Percentiles rank a stretch among this genome's conserved stretches.
Evolutionary conservation across 805 yeast genomes (phyloP).

Genomic region (Teunomyces barrocoloradensis): DNA sequence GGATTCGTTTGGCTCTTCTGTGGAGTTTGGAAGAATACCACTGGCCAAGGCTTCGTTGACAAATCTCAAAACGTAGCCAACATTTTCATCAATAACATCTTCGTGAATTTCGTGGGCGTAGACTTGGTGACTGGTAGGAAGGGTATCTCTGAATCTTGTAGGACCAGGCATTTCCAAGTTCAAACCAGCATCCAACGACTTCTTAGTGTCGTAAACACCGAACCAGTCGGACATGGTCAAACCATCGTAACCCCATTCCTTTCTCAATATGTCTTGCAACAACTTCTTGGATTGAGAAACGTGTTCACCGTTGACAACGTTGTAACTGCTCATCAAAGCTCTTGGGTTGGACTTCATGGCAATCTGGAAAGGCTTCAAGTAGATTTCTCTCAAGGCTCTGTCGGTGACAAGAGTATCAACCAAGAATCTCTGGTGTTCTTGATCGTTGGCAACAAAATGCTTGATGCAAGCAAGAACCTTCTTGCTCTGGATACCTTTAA

Average conservation of each 20-base stretch:
- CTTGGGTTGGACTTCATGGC: constrained; percentile 54
- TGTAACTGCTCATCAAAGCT: constrained; percentile 61
- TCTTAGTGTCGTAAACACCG: constrained; percentile 51
- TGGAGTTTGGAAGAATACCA: constrained; percentile 39
- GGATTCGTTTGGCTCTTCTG: constrained; percentile 40
- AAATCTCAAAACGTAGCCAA: constrained; percentile 44
- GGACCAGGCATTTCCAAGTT: constrained; percentile 72
- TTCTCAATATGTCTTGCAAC: constrained; percentile 45
- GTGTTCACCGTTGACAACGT: constrained; percentile 61
- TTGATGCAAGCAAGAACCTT: constrained; percentile 56
- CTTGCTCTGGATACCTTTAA: constrained; percentile 53
- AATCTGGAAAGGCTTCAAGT: constrained; percentile 60
- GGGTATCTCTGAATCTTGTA: constrained; percentile 43
- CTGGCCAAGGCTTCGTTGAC: constrained; percentile 42
- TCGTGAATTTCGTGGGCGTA: constrained; percentile 37
- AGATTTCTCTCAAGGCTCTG: constrained; percentile 64
- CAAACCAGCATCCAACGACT: constrained; percentile 52
- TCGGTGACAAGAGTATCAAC: constrained; percentile 51
- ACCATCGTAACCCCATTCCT: constrained; percentile 60
- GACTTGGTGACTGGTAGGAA: constrained; percentile 42
- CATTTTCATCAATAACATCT: constrained; percentile 47
- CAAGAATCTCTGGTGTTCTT: constrained; percentile 52
- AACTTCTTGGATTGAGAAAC: constrained; percentile 46
- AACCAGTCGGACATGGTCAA: constrained; percentile 63
- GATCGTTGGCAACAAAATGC: constrained; percentile 63